These are phyloP conservation scores for Scopulariopsis brevicaulis DNA, from an alignment of 2,329 filamentous ascomycete species.

Conservation along the genomic window DNA sequence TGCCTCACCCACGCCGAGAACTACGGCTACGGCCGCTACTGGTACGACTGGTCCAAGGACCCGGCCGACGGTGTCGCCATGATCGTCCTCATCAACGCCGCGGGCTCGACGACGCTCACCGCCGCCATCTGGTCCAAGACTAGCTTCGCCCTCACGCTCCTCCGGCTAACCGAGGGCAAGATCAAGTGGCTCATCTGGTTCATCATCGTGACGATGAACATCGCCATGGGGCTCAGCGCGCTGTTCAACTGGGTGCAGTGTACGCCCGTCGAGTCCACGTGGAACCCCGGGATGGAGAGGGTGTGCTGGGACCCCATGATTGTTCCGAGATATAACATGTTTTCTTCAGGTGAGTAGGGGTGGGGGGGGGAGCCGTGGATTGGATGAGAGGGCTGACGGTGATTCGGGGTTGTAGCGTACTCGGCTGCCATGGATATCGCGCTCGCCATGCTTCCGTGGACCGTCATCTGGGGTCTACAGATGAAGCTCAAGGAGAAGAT, in stretches of 20 bases:
- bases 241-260: conserved; percentile 12
- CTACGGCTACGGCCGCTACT: conserved; percentile 9
- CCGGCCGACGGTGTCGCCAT: background rate
- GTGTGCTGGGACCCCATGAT: conserved; percentile 15
- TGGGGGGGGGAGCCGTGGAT: background rate
- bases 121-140: conserved; percentile 17
- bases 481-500: conserved; percentile 27
- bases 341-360: conserved; percentile 6
- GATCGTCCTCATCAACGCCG: conserved; percentile 9
- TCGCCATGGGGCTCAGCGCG: conserved; percentile 11
- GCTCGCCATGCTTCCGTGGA: conserved; percentile 27
- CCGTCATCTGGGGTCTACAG: conserved; percentile 24
- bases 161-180: conserved; percentile 12
- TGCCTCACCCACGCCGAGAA: conserved; percentile 4
- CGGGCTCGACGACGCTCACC: conserved; percentile 12
- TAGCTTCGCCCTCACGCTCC: conserved; percentile 17
- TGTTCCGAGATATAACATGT: conserved; percentile 9
- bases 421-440: conserved; percentile 25
- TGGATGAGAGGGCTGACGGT: background rate
- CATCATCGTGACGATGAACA: conserved; percentile 13
- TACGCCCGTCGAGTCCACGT: conserved; percentile 10
- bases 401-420: conserved; percentile 11
- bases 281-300: conserved; percentile 13
- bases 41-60: conserved; percentile 6
- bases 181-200: conserved; percentile 12